Conservation (phyloP, 306 rosid species). For the Astragalus glycyphyllos region DNA sequence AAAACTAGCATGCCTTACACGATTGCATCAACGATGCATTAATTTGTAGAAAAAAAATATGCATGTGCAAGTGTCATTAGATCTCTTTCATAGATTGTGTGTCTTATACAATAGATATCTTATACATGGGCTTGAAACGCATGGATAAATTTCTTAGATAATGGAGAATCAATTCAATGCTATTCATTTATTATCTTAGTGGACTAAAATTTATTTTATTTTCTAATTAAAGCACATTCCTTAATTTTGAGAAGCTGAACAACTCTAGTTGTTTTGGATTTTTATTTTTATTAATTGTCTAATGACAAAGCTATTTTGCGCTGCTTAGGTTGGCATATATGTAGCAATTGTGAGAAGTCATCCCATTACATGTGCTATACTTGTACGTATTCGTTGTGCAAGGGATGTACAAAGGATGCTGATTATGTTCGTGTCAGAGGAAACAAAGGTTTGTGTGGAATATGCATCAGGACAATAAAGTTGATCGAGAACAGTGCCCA, state of each 20-base stretch:
- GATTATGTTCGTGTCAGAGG: constrained; percentile 86
- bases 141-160: constrained; percentile 1
- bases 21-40: background rate
- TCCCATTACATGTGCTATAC: constrained; percentile 93
- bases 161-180: constrained; percentile 13
- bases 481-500: constrained; percentile 68
- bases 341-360: constrained; percentile 74
- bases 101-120: constrained; percentile 9
- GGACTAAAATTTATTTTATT: background rate
- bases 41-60: background rate
- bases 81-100: constrained; percentile 23
- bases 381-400: constrained; percentile 94
- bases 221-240: constrained; percentile 7
- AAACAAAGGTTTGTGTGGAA: constrained; percentile 88
- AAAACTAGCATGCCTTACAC: background rate
- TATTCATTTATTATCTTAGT: constrained; percentile 3
- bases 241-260: constrained; percentile 14
- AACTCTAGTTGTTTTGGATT: constrained; percentile 9
- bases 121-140: constrained; percentile 24
- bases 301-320: constrained; percentile 24
- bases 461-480: constrained; percentile 83
- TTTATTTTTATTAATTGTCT: constrained; percentile 21
- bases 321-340: constrained; percentile 93
- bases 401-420: constrained; percentile 73
- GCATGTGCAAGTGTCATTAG: background rate